phyloP scores from a whole-genome alignment of 169 alveolate species.

The Babesia ovata region DNA sequence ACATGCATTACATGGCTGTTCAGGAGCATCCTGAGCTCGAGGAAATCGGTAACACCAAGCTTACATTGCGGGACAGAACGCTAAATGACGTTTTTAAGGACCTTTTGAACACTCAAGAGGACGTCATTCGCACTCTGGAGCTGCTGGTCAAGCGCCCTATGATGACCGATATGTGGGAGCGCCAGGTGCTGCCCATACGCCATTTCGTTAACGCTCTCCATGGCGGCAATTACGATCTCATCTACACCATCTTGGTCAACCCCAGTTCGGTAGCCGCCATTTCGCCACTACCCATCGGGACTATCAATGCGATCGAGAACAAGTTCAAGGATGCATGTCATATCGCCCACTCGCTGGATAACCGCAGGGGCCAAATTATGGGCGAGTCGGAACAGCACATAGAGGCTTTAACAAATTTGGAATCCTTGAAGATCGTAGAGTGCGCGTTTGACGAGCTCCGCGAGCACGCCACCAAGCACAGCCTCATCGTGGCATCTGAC shows the following conservation, averaged over 20 bases:
- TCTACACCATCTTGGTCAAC: constrained; percentile 36
- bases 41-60: not conserved
- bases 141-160: constrained; percentile 18
- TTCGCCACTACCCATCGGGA: constrained; percentile 23
- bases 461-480: constrained; percentile 54
- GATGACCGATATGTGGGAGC: constrained; percentile 49
- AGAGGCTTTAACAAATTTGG: constrained; percentile 34
- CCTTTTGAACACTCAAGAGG: not conserved
- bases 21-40: constrained; percentile 2
- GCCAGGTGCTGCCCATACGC: constrained; percentile 44
- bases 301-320: constrained; percentile 48
- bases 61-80: not conserved
- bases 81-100: constrained; percentile 7
- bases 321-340: constrained; percentile 44
- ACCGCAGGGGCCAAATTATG: not conserved
- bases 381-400: constrained; percentile 6
- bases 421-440: constrained; percentile 34
- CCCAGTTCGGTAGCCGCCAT: constrained; percentile 32
- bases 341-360: constrained; percentile 21
- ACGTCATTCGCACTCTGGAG: constrained; percentile 5
- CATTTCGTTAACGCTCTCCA: constrained; percentile 46
- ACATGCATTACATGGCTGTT: constrained; percentile 28
- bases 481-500: constrained; percentile 48
- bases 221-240: constrained; percentile 47
- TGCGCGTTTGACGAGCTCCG: constrained; percentile 65